A percentile compares a stretch with the other conserved stretches of the same genome.
Conservation (phyloP, 2,329 filamentous ascomycete genomes). For the Talaromyces amestolkiae region DNA sequence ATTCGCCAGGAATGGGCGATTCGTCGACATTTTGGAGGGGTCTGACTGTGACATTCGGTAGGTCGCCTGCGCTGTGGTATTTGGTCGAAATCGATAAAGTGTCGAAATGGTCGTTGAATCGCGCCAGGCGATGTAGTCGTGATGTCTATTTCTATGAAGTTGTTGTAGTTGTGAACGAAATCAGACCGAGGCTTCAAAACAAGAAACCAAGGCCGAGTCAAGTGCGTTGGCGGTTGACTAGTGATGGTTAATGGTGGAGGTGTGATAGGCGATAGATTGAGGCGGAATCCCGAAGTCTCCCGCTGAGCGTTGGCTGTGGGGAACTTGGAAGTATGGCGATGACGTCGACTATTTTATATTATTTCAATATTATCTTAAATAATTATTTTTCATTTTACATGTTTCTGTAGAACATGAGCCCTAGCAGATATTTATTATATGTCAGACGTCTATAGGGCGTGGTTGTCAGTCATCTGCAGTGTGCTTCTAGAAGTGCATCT, state of each 20-base stretch:
- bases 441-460: neutral
- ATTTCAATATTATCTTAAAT: neutral
- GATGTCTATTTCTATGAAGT: neutral
- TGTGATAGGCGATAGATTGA: constrained; percentile 1
- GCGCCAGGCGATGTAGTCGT: constrained; percentile 8
- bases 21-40: constrained; percentile 56
- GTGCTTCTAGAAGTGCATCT: constrained; percentile 1
- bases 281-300: constrained; percentile 12
- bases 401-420: neutral
- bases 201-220: constrained; percentile 4
- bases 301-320: neutral
- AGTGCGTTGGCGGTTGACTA: neutral
- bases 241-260: neutral
- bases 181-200: neutral
- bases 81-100: neutral
- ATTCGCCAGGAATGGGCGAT: constrained; percentile 64
- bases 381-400: neutral
- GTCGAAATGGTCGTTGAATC: neutral
- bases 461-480: neutral
- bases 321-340: neutral
- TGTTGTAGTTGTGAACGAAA: neutral
- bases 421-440: neutral
- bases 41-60: constrained; percentile 9
- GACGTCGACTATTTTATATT: constrained; percentile 9
- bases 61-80: neutral